phyloP scores from a whole-genome alignment of 169 alveolate species.

The Plasmodium cynomolgi region DNA sequence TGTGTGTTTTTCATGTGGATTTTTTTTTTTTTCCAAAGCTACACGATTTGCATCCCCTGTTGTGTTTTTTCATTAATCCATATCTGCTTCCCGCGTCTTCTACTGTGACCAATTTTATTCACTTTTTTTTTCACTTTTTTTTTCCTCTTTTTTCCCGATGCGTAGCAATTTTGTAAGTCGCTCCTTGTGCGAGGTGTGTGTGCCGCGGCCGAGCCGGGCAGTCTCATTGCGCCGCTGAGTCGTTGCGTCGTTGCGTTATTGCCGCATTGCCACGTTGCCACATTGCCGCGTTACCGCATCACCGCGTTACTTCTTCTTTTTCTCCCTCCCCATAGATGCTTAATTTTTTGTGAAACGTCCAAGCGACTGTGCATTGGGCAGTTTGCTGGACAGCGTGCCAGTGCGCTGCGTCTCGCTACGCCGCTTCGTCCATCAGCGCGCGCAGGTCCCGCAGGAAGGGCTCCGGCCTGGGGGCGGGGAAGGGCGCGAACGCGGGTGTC shows the following conservation, averaged over 20 bases:
- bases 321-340: neutral
- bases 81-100: neutral
- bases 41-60: neutral
- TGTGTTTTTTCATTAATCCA: neutral
- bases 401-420: neutral
- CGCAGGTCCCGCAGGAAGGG: slow-evolving; percentile 22
- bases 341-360: neutral
- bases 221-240: neutral
- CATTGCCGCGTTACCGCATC: neutral
- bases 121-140: no score
- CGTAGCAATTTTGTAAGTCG: neutral
- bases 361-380: neutral
- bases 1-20: neutral
- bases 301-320: no score
- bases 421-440: neutral
- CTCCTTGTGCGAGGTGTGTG: neutral
- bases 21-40: neutral
- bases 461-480: slow-evolving; percentile 44
- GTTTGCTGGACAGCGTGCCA: neutral
- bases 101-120: neutral
- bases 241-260: no score
- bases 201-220: no score
- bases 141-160: neutral
- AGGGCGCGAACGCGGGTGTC: slow-evolving; percentile 25
- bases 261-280: no score